These are phyloP conservation scores for Flaveria sonorensis DNA, from an alignment of 129 eudicot genomes.

Conservation along the genomic window DNA sequence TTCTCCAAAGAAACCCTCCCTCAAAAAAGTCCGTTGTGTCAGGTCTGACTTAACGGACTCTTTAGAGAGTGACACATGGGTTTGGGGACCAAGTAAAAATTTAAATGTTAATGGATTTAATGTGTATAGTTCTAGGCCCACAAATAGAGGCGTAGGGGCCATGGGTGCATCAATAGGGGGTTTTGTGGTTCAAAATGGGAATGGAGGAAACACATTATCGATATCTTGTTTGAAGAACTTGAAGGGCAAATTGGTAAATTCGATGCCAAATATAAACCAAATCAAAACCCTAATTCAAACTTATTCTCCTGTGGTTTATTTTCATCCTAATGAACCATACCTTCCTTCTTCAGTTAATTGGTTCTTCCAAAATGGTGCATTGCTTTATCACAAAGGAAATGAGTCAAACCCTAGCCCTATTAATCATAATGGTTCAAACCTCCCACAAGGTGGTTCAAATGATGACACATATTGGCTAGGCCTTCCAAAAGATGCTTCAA, in stretches of 20 bases:
- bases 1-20: constrained; percentile 54
- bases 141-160: constrained; percentile 47
- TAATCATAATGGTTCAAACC: constrained; percentile 42
- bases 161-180: constrained; percentile 56
- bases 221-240: constrained; percentile 46
- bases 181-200: constrained; percentile 49
- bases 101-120: constrained; percentile 43
- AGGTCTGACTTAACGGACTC: constrained; percentile 60
- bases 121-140: constrained; percentile 55
- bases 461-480: constrained; percentile 55
- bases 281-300: constrained; percentile 43
- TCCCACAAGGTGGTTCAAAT: constrained; percentile 58
- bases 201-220: constrained; percentile 26
- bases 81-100: constrained; percentile 60
- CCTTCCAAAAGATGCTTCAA: constrained; percentile 40
- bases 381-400: constrained; percentile 45
- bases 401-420: constrained; percentile 47
- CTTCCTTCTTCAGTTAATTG: constrained; percentile 56
- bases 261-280: constrained; percentile 53
- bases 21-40: constrained; percentile 54
- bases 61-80: constrained; percentile 46
- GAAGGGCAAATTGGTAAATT: constrained; percentile 36
- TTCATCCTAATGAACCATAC: constrained; percentile 52
- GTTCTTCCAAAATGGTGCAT: constrained; percentile 63
- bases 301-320: constrained; percentile 49